Conservation (phyloP, 805 yeast genomes). For the Starmerella floris region DNA sequence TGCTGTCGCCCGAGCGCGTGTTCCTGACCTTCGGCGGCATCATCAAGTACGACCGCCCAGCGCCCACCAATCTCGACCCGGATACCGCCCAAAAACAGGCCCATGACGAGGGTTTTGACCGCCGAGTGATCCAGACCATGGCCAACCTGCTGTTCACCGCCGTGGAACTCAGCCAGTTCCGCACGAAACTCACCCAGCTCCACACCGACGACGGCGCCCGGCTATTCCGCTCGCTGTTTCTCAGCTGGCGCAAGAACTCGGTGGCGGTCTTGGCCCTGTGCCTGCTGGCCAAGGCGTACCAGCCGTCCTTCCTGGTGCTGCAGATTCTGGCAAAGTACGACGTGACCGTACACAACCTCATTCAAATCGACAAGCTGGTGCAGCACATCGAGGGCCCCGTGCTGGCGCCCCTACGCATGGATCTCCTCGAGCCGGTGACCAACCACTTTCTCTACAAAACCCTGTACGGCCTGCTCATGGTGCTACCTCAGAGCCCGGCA, state of each 20-base stretch:
- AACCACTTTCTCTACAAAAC: slow-evolving; percentile 75
- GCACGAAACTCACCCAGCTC: slow-evolving; percentile 51
- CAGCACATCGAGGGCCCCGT: slow-evolving; percentile 88
- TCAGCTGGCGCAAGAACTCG: slow-evolving; percentile 84
- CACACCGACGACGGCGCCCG: slow-evolving; percentile 51
- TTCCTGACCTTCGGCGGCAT: slow-evolving; percentile 70
- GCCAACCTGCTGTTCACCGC: slow-evolving; percentile 78
- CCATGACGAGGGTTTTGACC: slow-evolving; percentile 57
- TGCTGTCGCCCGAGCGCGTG: slow-evolving; percentile 69
- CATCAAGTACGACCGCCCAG: slow-evolving; percentile 24
- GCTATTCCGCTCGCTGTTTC: slow-evolving; percentile 63
- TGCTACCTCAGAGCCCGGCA: slow-evolving; percentile 85
- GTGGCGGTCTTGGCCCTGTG: slow-evolving; percentile 81
- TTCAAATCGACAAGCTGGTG: slow-evolving; percentile 79
- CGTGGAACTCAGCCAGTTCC: slow-evolving; percentile 57
- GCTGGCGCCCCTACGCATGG: slow-evolving; percentile 72
- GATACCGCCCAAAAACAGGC: neutral
- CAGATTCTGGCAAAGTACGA: slow-evolving; percentile 73
- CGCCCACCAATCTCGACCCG: neutral
- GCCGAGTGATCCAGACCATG: slow-evolving; percentile 72
- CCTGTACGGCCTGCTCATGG: slow-evolving; percentile 82
- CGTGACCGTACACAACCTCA: slow-evolving; percentile 58
- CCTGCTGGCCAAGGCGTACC: slow-evolving; percentile 74
- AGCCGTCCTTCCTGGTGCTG: slow-evolving; percentile 70
- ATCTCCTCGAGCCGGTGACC: slow-evolving; percentile 73